Percentiles rank a stretch among this genome's conserved stretches.
phyloP scores from a whole-genome alignment of 2,329 filamentous ascomycete genomes.

The Aspergillus sp. region DNA sequence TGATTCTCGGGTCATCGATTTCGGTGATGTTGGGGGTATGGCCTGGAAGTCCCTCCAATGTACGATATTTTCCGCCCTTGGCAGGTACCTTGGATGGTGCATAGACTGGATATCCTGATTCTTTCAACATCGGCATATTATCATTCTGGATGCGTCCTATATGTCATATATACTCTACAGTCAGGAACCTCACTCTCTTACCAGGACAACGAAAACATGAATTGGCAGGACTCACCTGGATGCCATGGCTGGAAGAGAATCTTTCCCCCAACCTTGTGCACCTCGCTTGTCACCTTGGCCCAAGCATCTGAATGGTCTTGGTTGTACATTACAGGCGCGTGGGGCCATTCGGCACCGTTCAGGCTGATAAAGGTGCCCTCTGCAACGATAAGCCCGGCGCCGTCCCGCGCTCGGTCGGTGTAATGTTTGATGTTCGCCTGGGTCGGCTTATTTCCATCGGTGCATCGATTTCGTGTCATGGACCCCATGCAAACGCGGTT shows the following conservation, averaged over 20 bases:
- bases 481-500: no score
- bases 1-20: conserved; percentile 11
- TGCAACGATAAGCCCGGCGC: no score
- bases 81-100: conserved; percentile 22
- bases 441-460: no score
- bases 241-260: conserved; percentile 31
- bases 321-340: conserved; percentile 25
- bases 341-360: conserved; percentile 23
- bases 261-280: conserved; percentile 24
- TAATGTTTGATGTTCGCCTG: no score
- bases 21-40: conserved; percentile 19
- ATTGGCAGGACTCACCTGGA: conserved; percentile 12
- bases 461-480: no score
- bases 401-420: no score
- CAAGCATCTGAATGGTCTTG: conserved; percentile 24
- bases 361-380: no score
- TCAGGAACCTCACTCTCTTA: no score
- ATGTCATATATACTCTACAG: not conserved
- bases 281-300: conserved; percentile 23
- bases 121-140: conserved; percentile 23
- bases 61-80: conserved; percentile 23
- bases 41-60: conserved; percentile 18
- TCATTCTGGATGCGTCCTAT: conserved; percentile 25
- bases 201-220: no score
- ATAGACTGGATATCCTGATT: conserved; percentile 20